Conservation (phyloP, 225 moss, liverwort and hornwort genomes). For the Bryoerythrophyllum caledonicum region DNA sequence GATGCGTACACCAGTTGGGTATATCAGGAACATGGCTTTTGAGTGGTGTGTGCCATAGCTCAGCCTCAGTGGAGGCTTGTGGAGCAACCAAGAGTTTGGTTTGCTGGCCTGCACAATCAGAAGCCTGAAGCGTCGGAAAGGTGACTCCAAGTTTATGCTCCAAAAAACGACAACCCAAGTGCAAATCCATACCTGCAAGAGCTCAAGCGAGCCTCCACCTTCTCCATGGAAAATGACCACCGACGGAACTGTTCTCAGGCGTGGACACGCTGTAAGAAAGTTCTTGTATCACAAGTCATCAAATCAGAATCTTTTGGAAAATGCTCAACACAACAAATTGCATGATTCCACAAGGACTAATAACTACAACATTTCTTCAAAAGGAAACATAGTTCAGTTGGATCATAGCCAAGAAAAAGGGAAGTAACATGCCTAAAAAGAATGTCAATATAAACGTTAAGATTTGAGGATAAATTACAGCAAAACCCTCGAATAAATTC, state of each 20-base stretch:
- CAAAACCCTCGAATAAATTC: not conserved
- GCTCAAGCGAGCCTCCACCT: constrained; percentile 71
- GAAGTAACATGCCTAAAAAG: not conserved
- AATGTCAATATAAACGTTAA: constrained; percentile 15
- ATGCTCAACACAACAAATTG: not conserved
- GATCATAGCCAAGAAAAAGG: constrained; percentile 11
- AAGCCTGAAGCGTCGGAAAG: constrained; percentile 21
- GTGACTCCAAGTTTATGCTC: constrained; percentile 7
- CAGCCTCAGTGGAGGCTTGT: constrained; percentile 85
- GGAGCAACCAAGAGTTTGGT: constrained; percentile 71
- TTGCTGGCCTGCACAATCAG: constrained; percentile 60
- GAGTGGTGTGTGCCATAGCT: constrained; percentile 97
- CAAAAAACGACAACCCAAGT: not conserved
- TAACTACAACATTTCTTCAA: too few species aligned
- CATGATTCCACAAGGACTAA: not conserved
- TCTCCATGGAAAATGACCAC: constrained; percentile 95
- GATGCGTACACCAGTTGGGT: constrained; percentile 81
- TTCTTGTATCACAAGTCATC: constrained; percentile 16
- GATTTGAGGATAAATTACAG: not conserved
- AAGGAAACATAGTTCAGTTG: constrained; percentile 10
- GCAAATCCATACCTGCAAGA: constrained; percentile 52
- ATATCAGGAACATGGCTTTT: constrained; percentile 94
- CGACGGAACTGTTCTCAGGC: constrained; percentile 57
- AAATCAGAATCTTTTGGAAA: constrained; percentile 24
- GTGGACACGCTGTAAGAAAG: constrained; percentile 67